Conservation (phyloP, 805 yeast species). For the Ogataea minuta region DNA sequence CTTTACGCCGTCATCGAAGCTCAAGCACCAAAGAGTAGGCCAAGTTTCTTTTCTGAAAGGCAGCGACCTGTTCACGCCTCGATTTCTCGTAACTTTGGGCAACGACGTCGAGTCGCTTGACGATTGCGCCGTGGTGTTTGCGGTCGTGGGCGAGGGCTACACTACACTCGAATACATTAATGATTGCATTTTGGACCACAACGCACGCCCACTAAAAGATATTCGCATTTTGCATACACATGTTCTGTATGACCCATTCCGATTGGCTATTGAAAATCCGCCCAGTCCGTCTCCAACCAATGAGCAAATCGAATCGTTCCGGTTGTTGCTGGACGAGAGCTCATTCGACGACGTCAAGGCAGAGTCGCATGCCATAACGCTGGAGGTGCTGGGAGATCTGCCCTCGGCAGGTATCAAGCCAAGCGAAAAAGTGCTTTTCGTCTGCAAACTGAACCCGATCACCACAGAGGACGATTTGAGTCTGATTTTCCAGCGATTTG, state of each 20-base stretch:
- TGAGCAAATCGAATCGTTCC: slow-evolving; percentile 33
- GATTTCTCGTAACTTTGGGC: slow-evolving; percentile 38
- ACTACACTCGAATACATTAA: slow-evolving; percentile 46
- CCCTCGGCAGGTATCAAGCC: slow-evolving; percentile 59
- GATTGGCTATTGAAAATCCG: slow-evolving; percentile 32
- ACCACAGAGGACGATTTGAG: slow-evolving; percentile 57
- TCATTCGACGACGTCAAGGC: slow-evolving; percentile 34
- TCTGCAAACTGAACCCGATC: slow-evolving; percentile 61
- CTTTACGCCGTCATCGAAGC: slow-evolving; percentile 20
- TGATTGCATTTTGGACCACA: slow-evolving; percentile 37
- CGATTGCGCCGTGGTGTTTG: slow-evolving; percentile 39
- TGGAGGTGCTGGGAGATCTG: slow-evolving; percentile 63
- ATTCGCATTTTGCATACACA: slow-evolving; percentile 51
- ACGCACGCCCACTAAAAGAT: slow-evolving; percentile 44
- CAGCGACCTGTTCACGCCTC: slow-evolving; percentile 30
- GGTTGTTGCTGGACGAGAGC: slow-evolving; percentile 26
- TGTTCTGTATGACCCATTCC: slow-evolving; percentile 54
- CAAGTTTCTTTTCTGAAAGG: slow-evolving; percentile 29
- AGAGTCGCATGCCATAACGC: slow-evolving; percentile 54
- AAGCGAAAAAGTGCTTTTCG: slow-evolving; percentile 57
- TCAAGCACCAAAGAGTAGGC: slow-evolving; percentile 33
- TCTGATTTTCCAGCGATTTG: slow-evolving; percentile 61
- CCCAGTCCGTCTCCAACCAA: slow-evolving; percentile 39
- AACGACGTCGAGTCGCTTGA: slow-evolving; percentile 30
- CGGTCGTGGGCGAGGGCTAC: slow-evolving; percentile 51